Evolutionary conservation across 2,329 filamentous ascomycete genomes (phyloP).

Genomic region (Cryphonectria nitschkei): DNA sequence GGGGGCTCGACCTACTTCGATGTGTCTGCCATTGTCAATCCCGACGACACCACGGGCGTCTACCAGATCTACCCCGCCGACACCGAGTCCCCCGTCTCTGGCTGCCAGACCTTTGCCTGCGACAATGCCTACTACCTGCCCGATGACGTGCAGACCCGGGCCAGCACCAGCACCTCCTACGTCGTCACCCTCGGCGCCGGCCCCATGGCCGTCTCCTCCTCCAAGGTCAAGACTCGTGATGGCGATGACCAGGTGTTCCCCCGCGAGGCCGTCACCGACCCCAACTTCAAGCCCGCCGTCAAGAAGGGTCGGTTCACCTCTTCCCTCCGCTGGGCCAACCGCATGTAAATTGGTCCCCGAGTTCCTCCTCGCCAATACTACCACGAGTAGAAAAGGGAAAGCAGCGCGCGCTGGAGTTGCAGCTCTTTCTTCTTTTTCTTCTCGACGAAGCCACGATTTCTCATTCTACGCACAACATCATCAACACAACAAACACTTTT

Average conservation of each 20-base stretch:
- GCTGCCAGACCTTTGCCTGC: slow-evolving; percentile 48
- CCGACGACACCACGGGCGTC: slow-evolving; percentile 44
- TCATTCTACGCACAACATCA: slow-evolving; percentile 11
- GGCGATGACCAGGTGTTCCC: slow-evolving; percentile 21
- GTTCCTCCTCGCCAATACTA: background rate
- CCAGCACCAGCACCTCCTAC: slow-evolving; percentile 51
- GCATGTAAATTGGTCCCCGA: background rate
- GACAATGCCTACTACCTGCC: slow-evolving; percentile 55
- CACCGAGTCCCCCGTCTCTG: slow-evolving; percentile 38
- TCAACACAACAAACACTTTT: too few relatives aligned
- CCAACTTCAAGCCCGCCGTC: slow-evolving; percentile 24
- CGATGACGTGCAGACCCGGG: slow-evolving; percentile 61
- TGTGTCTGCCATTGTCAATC: slow-evolving; percentile 50
- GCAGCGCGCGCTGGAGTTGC: slow-evolving; percentile 29
- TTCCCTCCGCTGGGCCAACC: slow-evolving; percentile 18
- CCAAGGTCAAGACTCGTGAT: slow-evolving; percentile 21
- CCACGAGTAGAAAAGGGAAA: background rate
- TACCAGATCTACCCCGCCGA: slow-evolving; percentile 44
- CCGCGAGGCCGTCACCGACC: slow-evolving; percentile 27
- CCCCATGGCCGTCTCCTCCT: slow-evolving; percentile 32
- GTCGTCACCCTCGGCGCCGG: slow-evolving; percentile 54
- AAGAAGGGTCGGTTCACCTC: slow-evolving; percentile 13
- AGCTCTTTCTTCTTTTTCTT: slow-evolving; percentile 21
- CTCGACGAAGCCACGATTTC: slow-evolving; percentile 29
- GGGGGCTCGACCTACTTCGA: slow-evolving; percentile 46